Evolutionary conservation across 2,329 filamentous ascomycete species (phyloP).

Genomic region (Bertia moriformis): DNA sequence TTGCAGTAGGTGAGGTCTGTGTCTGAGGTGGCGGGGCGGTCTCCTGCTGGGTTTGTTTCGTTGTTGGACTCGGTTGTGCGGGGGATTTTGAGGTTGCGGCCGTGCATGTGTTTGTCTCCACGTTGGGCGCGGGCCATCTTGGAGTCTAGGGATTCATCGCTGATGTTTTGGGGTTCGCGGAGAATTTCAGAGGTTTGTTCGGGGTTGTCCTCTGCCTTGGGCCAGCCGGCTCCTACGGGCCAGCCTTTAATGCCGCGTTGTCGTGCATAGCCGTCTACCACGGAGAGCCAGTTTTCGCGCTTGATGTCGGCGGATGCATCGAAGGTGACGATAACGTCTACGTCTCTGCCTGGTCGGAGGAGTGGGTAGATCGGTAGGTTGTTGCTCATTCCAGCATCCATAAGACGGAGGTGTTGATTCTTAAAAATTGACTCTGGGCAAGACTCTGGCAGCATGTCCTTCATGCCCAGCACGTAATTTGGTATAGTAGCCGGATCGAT

Average conservation of each 20-base stretch:
- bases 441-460: conserved; percentile 34
- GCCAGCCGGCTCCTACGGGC: conserved; percentile 55
- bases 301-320: conserved; percentile 4
- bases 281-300: conserved; percentile 45
- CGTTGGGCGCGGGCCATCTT: not conserved
- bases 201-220: conserved; percentile 29
- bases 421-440: conserved; percentile 22
- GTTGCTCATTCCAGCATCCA: conserved; percentile 5
- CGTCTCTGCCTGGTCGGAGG: conserved; percentile 2
- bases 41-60: conserved; percentile 1
- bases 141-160: not conserved
- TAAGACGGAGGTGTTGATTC: conserved; percentile 2
- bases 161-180: not conserved
- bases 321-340: conserved; percentile 4
- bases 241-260: conserved; percentile 53
- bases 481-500: conserved; percentile 53
- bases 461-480: conserved; percentile 47
- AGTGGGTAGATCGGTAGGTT: conserved; percentile 4
- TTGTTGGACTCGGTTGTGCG: not conserved
- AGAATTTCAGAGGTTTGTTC: conserved; percentile 16
- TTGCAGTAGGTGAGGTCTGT: conserved; percentile 41
- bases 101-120: not conserved
- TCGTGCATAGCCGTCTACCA: conserved; percentile 50
- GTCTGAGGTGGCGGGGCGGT: not conserved
- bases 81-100: not conserved